A percentile compares a stretch with the other conserved stretches of the same genome.
phyloP scores from a whole-genome alignment of 768 basidiomycete genomes.

The Phaffia tasmanica region DNA sequence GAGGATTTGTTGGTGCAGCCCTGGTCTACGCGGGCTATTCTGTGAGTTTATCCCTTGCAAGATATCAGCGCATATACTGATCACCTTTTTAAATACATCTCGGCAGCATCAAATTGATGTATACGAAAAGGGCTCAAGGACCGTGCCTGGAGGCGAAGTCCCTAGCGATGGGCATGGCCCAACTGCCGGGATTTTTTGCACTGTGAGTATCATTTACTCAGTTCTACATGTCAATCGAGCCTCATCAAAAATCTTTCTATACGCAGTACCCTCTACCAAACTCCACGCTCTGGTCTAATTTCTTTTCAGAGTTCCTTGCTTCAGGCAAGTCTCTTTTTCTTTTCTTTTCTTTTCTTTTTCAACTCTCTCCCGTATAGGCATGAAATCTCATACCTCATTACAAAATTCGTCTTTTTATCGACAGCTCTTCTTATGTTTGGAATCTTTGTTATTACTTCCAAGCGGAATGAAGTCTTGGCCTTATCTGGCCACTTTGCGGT shows the following conservation, averaged over 20 bases:
- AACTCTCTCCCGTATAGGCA: too few species aligned
- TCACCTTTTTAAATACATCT: neutral
- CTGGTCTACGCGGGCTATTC: constrained; percentile 16
- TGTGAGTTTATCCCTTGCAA: neutral
- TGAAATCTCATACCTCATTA: too few species aligned
- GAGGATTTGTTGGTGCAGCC: constrained; percentile 25
- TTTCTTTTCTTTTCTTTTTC: too few species aligned
- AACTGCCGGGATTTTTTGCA: constrained; percentile 23
- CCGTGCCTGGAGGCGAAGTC: constrained; percentile 4
- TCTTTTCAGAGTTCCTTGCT: constrained; percentile 19
- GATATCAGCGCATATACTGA: neutral
- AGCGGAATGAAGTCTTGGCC: constrained; percentile 8
- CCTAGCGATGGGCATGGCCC: constrained; percentile 6
- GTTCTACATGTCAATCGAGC: neutral
- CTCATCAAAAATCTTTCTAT: neutral
- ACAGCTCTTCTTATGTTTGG: constrained; percentile 22
- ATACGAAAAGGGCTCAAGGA: constrained; percentile 10
- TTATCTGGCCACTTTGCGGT: constrained; percentile 13
- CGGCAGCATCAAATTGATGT: constrained; percentile 13
- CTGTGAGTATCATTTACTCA: neutral
- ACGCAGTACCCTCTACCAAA: constrained; percentile 15
- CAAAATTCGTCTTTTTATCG: neutral
- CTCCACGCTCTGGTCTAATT: neutral
- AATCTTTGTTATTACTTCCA: constrained; percentile 19
- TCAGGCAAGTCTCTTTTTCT: too few species aligned